These are phyloP conservation scores for Fusarium penzigii DNA, from an alignment of 2,329 filamentous ascomycete genomes.

Conservation along the genomic window DNA sequence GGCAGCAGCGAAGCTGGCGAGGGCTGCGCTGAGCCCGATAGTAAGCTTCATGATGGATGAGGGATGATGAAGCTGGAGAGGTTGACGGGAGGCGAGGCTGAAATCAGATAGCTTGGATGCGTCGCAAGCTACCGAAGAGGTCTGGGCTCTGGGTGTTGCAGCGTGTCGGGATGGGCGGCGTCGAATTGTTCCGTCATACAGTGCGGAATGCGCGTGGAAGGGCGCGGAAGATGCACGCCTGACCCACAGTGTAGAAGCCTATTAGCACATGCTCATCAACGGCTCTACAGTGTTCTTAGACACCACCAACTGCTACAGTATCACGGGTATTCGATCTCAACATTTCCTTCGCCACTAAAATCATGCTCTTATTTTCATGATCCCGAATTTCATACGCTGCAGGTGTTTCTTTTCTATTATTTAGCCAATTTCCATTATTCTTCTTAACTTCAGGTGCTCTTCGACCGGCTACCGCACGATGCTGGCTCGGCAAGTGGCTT, in stretches of 20 bases:
- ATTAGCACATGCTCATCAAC: not conserved
- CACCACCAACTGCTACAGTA: conserved; percentile 3
- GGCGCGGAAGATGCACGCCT: not conserved
- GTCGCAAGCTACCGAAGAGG: conserved; percentile 34
- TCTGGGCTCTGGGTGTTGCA: conserved; percentile 23
- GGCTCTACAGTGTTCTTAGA: conserved; percentile 5
- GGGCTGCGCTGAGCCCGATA: conserved; percentile 40
- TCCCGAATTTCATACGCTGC: conserved; percentile 1
- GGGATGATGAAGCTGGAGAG: conserved; percentile 33
- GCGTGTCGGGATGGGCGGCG: conserved; percentile 29
- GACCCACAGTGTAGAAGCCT: not conserved
- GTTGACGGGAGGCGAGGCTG: conserved; percentile 25
- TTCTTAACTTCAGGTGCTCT: not conserved
- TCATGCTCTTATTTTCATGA: conserved; percentile 21
- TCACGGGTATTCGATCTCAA: conserved; percentile 1
- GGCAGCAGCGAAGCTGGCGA: conserved; percentile 42
- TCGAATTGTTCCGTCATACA: conserved; percentile 34
- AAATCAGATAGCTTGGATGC: conserved; percentile 30
- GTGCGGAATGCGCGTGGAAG: conserved; percentile 2
- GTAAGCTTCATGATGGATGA: conserved; percentile 45
- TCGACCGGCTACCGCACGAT: conserved; percentile 14
- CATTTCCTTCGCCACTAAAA: conserved; percentile 16
- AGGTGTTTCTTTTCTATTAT: conserved; percentile 2
- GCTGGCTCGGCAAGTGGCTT: conserved; percentile 26
- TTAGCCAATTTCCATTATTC: not conserved